Evolutionary conservation across 345 rosid genomes (phyloP).

Genomic region (Litchi chinensis): DNA sequence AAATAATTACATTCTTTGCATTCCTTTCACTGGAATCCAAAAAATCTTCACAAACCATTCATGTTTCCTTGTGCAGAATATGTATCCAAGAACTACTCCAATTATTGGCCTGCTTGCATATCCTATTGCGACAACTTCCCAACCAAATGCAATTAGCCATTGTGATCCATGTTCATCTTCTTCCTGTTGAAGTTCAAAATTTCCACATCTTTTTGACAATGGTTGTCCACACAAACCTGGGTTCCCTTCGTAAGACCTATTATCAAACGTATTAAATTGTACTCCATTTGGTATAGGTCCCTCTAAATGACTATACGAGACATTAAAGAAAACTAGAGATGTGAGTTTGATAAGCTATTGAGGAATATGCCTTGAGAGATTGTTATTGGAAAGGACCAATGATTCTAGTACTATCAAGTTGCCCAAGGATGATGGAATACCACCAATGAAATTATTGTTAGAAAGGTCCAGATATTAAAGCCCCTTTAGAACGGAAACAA

Average conservation of each 20-base stretch:
- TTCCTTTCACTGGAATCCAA: background rate
- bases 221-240: background rate
- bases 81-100: constrained; percentile 15
- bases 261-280: background rate
- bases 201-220: background rate
- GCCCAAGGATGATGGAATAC: background rate
- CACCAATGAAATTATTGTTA: background rate
- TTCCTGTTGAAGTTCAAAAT: background rate
- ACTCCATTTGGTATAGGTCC: background rate
- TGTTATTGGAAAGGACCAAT: constrained; percentile 11
- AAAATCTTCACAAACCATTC: constrained; percentile 12
- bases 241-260: background rate
- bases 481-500: background rate
- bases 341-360: background rate
- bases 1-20: background rate
- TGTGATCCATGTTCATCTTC: background rate
- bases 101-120: background rate
- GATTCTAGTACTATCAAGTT: constrained; percentile 1
- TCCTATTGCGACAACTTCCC: background rate
- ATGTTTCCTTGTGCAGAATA: background rate
- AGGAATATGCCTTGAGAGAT: constrained; percentile 20
- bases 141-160: background rate
- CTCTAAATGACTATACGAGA: background rate
- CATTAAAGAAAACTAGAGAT: background rate
- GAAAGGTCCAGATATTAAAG: background rate